Percentiles rank a stretch among this genome's conserved stretches.
Evolutionary conservation across 306 rosid genomes (phyloP).

Genomic region (Pyrus communis): DNA sequence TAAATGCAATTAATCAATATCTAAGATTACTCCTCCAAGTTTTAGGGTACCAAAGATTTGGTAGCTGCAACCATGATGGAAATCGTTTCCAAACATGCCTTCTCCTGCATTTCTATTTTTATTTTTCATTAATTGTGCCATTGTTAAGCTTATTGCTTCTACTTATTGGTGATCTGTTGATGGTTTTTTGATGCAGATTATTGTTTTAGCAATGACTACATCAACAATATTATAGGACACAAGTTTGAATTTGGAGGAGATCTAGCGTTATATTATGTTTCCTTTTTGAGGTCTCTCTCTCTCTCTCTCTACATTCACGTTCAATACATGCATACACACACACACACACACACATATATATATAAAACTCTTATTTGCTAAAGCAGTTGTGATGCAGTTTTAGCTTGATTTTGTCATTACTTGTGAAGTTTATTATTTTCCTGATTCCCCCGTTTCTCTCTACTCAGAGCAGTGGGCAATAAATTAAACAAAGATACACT

Average conservation of each 20-base stretch:
- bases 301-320: background rate
- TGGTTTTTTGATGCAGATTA: conserved; percentile 54
- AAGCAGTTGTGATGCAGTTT: background rate
- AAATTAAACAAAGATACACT: conserved; percentile 65
- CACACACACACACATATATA: background rate
- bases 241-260: conserved; percentile 63
- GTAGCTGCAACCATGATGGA: background rate
- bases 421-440: conserved; percentile 1
- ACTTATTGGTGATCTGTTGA: conserved; percentile 8
- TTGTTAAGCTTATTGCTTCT: conserved; percentile 1
- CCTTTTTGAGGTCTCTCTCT: conserved; percentile 62
- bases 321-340: no score
- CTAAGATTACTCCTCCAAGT: conserved; percentile 4
- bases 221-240: conserved; percentile 61
- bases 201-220: conserved; percentile 77
- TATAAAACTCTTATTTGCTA: background rate
- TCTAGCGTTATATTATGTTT: conserved; percentile 63
- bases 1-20: conserved; percentile 5
- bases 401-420: conserved; percentile 6
- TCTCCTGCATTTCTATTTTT: background rate
- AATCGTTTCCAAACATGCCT: background rate
- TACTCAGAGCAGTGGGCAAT: conserved; percentile 65
- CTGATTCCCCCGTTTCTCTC: conserved; percentile 7
- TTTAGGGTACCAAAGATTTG: background rate
- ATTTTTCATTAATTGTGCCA: background rate